These are phyloP conservation scores for Hypoxylon fragiforme DNA, from an alignment of 495 filamentous ascomycete genomes.

Conservation along the genomic window DNA sequence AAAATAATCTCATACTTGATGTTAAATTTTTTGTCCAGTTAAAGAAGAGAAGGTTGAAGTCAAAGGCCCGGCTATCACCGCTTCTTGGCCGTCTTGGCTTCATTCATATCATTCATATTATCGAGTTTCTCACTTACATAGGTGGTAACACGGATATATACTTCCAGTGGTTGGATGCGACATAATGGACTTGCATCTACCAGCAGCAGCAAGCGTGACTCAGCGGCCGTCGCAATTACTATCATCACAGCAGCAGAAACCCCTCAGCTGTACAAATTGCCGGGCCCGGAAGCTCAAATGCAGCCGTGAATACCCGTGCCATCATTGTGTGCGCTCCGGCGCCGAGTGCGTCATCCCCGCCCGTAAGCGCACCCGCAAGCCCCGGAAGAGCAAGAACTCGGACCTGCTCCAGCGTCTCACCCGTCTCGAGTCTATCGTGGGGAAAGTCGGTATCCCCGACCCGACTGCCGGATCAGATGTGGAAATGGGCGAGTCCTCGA, in stretches of 20 bases:
- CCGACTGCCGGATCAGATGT: constrained; percentile 15
- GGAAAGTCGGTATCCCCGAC: constrained; percentile 42
- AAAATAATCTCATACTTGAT: not conserved
- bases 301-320: constrained; percentile 65
- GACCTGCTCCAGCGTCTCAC: constrained; percentile 70
- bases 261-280: constrained; percentile 69
- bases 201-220: not conserved
- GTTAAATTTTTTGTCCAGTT: not conserved
- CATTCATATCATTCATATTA: no score
- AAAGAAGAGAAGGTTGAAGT: no score
- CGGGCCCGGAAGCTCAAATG: constrained; percentile 78
- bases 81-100: no score
- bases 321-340: constrained; percentile 68
- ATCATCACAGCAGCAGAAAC: constrained; percentile 37
- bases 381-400: constrained; percentile 38
- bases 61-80: no score
- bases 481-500: not conserved
- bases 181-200: constrained; percentile 10
- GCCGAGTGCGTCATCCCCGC: constrained; percentile 75
- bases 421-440: constrained; percentile 73
- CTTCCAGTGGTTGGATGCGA: no score
- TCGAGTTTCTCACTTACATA: no score
- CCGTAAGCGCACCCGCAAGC: constrained; percentile 53
- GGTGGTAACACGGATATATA: no score
- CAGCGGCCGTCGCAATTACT: not conserved